phyloP scores from a whole-genome alignment of 257 asterid genomes.

The Przewalskia tangutica region DNA sequence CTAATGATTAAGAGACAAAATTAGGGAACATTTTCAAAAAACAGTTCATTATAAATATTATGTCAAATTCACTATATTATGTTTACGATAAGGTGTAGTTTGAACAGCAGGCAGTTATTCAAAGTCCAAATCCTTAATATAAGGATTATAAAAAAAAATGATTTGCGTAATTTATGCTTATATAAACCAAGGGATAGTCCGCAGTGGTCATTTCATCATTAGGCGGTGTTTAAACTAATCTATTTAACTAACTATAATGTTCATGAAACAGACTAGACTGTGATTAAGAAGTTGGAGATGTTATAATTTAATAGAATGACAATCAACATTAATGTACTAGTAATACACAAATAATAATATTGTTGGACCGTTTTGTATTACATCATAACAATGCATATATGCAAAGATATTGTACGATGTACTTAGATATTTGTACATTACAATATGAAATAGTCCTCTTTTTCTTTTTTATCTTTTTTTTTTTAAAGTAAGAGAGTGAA shows the following conservation, averaged over 20 bases:
- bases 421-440: background rate
- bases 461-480: too few relatives aligned
- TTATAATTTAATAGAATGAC: background rate
- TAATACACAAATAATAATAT: background rate
- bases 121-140: conserved; percentile 71
- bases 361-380: background rate
- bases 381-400: background rate
- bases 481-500: too few relatives aligned
- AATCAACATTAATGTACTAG: background rate
- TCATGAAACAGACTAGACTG: background rate
- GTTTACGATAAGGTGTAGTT: conserved; percentile 42
- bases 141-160: conserved; percentile 18
- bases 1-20: conserved; percentile 29
- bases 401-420: background rate
- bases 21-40: conserved; percentile 37
- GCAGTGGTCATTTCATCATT: background rate
- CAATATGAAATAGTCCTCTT: too few relatives aligned
- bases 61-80: background rate
- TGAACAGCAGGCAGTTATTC: conserved; percentile 79
- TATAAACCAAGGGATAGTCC: conserved; percentile 2
- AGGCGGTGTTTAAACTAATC: background rate
- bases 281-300: background rate
- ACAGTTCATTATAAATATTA: background rate
- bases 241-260: background rate
- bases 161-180: background rate